Base-by-base conservation (phyloP, 495 filamentous ascomycete genomes). In the Cercophora scortea region DNA sequence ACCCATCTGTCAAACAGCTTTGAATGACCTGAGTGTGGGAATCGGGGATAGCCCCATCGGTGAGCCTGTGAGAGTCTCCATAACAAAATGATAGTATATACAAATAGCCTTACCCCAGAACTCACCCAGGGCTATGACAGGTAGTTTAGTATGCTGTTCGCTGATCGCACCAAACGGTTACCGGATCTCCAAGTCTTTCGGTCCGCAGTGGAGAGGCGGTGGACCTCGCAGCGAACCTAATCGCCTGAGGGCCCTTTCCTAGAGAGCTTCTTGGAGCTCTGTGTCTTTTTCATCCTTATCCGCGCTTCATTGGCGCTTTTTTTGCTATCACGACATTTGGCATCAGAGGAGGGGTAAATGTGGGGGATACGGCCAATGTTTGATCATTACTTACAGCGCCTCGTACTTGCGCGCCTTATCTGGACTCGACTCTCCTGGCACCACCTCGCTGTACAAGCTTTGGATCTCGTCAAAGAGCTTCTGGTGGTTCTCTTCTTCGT, bases 221-320 rank as follows among this genome's bases (percentile, higher is more conserved):
- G 25, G 25, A n/a, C n/a, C n/a, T n/a, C n/a, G n/a, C 25, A 25
- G 25, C 25, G 25, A 25, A 25, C 25, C 25, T 39, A 63, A 8
- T 61, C 49, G 1, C 6, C 42, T 6, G 33, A 42, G 18, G 55
- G 57, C 12, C 79, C 73, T 66, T 77, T 79, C 18, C 90, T 79
- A 52, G 72, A 77, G 19, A 75, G 77, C 68, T 97, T 97, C 72
- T 96, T 97, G 45, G 73, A 79, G 58, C 85, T 83, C 47, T 86
- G 86, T 32, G 74, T 57, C 70, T 94, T 95, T 70, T 96, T 97
- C 13, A 61, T 66, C 62, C 74, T 82, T 36, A 95, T 55, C 47
- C 90, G 73, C n/a, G 70, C 64, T 53, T 89, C 81, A 51, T 86
- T 88, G 50, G 85, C 86, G 16, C 79, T 75, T 48, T 83, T 84